Evolutionary conservation across 345 rosid species (phyloP), one percentile per base, ranked within the genome.

Genomic region (Trapa incisa): DNA sequence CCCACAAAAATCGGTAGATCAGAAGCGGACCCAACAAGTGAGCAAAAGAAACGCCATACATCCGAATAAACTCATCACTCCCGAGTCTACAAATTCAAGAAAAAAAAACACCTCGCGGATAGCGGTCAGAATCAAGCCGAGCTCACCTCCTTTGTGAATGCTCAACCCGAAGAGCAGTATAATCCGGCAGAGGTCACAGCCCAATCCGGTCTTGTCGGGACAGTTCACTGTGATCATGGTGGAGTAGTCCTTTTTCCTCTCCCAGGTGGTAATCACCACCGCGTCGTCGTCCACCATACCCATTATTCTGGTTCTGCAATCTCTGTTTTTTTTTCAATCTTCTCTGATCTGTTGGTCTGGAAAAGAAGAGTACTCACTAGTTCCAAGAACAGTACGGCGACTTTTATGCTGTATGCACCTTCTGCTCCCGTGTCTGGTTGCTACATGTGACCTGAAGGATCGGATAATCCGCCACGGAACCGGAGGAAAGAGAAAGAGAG

Each of bases 201-300:
- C 92, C 37, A 85, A 74, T 5, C 92, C 89, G 37, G 87, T 84
- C 74, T 87, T 87, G 64, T 87, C 92, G 29, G 89, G 87, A 47
- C 92, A 87, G 75, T 83, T 87, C 14, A 87, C 85, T 0, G 89
- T 79, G 65, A 87, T 77, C 66, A 80, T 78, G 70, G 86, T 80
- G 35, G 70, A 37, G 50, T 77, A 86, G 37, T 77, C 83, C 6
- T 73, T 68, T 43, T 74, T 79, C 78, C 37, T 58, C 10, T 81
- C 76, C 22, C 84, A 73, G 38, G 70, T 76, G 36, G 72, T 76
- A 53, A 85, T 83, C 66, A 83, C 73, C 66, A 87, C 89, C 45
- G 76, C 74, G 72, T 87, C 89, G 68, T 85, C 86, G 43, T 75
- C 36, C 77, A 80, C 60, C 33, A 84, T 70, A 61, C 84, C 87